These are phyloP conservation scores for Xylariaceae sp. DNA, from an alignment of 2,329 filamentous ascomycete species.

Conservation along the genomic window DNA sequence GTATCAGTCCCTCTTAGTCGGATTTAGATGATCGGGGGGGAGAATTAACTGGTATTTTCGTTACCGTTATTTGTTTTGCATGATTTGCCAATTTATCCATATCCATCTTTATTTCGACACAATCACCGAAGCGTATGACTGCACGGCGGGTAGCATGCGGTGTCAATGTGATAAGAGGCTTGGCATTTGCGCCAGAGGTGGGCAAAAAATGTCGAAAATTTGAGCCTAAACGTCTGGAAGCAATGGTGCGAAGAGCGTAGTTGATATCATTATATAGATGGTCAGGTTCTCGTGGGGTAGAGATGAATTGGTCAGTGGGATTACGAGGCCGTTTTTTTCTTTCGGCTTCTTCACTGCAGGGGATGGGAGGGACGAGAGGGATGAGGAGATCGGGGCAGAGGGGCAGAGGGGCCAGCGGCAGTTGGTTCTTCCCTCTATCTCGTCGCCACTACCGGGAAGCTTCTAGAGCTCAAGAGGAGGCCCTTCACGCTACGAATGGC, in stretches of 20 bases:
- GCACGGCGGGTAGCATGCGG: neutral
- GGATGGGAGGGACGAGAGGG: neutral
- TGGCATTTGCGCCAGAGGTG: neutral
- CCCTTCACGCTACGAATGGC: slow-evolving; percentile 77
- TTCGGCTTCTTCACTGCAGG: neutral
- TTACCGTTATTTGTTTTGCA: neutral
- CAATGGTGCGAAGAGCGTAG: neutral
- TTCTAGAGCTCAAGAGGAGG: slow-evolving; percentile 66
- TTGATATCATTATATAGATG: neutral
- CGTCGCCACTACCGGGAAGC: slow-evolving; percentile 52
- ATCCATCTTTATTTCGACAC: neutral
- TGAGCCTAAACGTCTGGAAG: neutral
- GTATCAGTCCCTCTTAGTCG: neutral
- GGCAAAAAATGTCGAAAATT: neutral
- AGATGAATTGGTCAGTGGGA: neutral
- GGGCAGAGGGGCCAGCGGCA: neutral
- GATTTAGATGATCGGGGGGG: neutral
- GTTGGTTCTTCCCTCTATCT: slow-evolving; percentile 22
- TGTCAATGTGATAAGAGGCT: neutral
- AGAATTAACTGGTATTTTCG: neutral
- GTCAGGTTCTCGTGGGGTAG: neutral
- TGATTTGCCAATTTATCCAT: neutral
- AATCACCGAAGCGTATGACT: neutral
- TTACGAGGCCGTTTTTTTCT: neutral
- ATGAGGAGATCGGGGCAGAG: neutral